Percentiles rank a stretch among this genome's conserved stretches.
Conservation (phyloP, 225 moss, liverwort and hornwort genomes). For the Antitrichia curtipendula region DNA sequence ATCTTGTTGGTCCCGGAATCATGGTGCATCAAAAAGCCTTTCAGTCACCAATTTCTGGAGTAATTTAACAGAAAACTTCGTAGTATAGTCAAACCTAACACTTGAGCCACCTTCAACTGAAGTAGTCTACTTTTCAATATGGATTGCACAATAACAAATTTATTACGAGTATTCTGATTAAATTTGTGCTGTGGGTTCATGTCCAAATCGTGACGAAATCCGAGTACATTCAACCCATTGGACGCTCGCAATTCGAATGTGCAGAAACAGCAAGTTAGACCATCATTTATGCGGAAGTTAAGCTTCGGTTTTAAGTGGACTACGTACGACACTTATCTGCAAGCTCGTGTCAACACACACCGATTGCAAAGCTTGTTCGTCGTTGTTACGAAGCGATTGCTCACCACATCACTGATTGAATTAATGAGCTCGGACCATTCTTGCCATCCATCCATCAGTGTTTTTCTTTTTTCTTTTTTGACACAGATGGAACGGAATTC, state of each 20-base stretch:
- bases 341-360: background rate
- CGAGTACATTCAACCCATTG: background rate
- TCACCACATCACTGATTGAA: too few species aligned
- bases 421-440: background rate
- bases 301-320: background rate
- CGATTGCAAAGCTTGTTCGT: background rate
- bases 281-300: background rate
- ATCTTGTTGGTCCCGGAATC: background rate
- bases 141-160: background rate
- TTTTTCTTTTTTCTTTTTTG: too few species aligned
- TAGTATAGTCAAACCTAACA: background rate
- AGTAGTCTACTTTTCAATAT: background rate
- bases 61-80: background rate
- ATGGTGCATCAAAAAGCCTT: background rate
- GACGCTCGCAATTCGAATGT: background rate
- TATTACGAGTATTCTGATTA: background rate
- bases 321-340: background rate
- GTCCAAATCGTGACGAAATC: background rate
- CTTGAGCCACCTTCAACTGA: background rate
- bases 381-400: background rate
- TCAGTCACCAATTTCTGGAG: background rate
- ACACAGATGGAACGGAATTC: too few species aligned
- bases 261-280: background rate
- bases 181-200: rapidly evolving
- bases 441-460: background rate